phyloP scores from a whole-genome alignment of 2,329 filamentous ascomycete species.

The Beauveria sp. region DNA sequence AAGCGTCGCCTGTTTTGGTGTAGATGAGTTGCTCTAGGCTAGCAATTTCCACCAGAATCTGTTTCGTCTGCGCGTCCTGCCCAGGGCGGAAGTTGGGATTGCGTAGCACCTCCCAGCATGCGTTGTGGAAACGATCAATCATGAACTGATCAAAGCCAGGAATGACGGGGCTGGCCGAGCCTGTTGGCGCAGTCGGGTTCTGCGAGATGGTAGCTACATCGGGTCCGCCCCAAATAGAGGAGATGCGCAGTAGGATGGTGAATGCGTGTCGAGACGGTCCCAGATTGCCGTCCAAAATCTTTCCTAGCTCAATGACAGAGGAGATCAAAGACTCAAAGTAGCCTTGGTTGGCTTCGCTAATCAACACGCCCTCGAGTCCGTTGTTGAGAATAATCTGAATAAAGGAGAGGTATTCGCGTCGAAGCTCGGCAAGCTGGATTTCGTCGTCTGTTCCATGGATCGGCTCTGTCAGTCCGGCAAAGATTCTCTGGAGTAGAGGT shows the following conservation, averaged over 20 bases:
- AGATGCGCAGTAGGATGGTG: slow-evolving; percentile 75
- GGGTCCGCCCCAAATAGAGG: slow-evolving; percentile 80
- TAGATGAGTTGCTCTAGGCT: slow-evolving; percentile 84
- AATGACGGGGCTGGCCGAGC: slow-evolving; percentile 51
- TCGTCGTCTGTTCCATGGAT: slow-evolving; percentile 91
- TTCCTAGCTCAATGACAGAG: slow-evolving; percentile 77
- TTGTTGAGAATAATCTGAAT: slow-evolving; percentile 85
- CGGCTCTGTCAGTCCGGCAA: slow-evolving; percentile 73
- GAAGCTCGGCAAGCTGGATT: slow-evolving; percentile 85
- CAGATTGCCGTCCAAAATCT: slow-evolving; percentile 61
- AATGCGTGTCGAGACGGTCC: slow-evolving; percentile 66
- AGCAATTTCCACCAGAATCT: slow-evolving; percentile 83
- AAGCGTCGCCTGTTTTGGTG: slow-evolving; percentile 76
- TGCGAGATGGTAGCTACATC: slow-evolving; percentile 56
- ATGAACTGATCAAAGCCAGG: slow-evolving; percentile 91
- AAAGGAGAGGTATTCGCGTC: slow-evolving; percentile 92
- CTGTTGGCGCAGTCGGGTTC: slow-evolving; percentile 41
- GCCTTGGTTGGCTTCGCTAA: slow-evolving; percentile 82
- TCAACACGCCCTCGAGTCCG: slow-evolving; percentile 77
- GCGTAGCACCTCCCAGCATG: slow-evolving; percentile 82
- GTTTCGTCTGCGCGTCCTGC: slow-evolving; percentile 76
- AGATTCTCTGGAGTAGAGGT: slow-evolving; percentile 83
- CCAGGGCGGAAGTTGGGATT: slow-evolving; percentile 72
- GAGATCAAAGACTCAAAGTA: slow-evolving; percentile 83
- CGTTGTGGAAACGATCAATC: slow-evolving; percentile 77